Conservation (phyloP, 148 eudicot genomes). For the Vaccinium corymbosum region DNA sequence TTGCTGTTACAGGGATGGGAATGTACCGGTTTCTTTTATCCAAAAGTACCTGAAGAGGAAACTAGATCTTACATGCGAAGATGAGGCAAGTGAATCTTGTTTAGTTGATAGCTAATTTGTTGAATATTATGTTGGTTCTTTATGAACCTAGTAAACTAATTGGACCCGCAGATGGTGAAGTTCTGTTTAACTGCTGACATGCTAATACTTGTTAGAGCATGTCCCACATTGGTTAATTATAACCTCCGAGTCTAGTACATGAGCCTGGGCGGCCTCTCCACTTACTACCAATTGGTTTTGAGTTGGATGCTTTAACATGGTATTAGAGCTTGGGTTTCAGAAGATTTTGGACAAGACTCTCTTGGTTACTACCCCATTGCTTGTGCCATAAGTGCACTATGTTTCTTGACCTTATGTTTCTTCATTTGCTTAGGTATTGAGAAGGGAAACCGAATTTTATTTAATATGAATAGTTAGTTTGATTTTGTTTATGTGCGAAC, state of each 20-base stretch:
- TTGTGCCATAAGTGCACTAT: too few relatives aligned
- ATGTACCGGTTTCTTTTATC: slow-evolving; percentile 55
- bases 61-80: slow-evolving; percentile 60
- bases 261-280: too few relatives aligned
- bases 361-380: too few relatives aligned
- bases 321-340: too few relatives aligned
- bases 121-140: too few relatives aligned
- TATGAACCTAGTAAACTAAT: neutral
- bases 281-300: too few relatives aligned
- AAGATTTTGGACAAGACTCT: too few relatives aligned
- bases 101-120: neutral
- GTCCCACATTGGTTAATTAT: too few relatives aligned
- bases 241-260: too few relatives aligned
- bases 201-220: neutral
- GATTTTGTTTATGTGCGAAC: neutral
- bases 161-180: neutral
- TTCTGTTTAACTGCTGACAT: neutral
- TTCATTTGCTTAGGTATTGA: neutral
- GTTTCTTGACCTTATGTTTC: neutral
- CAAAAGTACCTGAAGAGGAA: slow-evolving; percentile 60
- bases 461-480: neutral
- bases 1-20: slow-evolving; percentile 53
- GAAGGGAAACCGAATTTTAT: neutral
- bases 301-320: too few relatives aligned
- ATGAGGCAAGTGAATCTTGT: slow-evolving; percentile 43